Conservation (phyloP, 768 basidiomycete genomes). For the Boletales sp. region DNA sequence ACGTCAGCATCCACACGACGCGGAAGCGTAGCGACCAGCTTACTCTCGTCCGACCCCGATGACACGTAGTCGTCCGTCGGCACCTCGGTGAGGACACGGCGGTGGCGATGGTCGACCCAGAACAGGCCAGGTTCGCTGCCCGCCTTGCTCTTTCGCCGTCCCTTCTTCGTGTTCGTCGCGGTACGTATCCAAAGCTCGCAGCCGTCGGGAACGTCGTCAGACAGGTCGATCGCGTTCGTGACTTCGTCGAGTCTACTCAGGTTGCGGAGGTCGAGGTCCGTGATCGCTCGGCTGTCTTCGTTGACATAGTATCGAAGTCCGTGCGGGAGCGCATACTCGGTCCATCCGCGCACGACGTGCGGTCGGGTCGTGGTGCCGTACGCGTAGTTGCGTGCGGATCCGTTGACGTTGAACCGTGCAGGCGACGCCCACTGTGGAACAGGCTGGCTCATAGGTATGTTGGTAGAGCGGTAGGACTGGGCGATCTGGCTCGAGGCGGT, state of each 20-base stretch:
- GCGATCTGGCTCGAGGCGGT: constrained; percentile 22
- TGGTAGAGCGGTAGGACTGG: constrained; percentile 19
- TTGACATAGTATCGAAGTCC: constrained; percentile 68
- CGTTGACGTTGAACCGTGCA: constrained; percentile 24
- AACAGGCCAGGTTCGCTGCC: constrained; percentile 35
- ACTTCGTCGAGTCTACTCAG: constrained; percentile 44
- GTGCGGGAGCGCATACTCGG: constrained; percentile 73
- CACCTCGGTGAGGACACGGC: constrained; percentile 48
- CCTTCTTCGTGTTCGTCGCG: constrained; percentile 25
- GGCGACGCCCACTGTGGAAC: constrained; percentile 28
- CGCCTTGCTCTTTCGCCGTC: constrained; percentile 31
- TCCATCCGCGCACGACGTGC: constrained; percentile 55
- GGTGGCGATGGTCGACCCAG: constrained; percentile 66
- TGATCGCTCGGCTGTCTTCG: constrained; percentile 56
- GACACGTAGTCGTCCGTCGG: constrained; percentile 31
- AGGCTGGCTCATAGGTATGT: constrained; percentile 23
- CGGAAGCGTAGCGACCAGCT: constrained; percentile 8
- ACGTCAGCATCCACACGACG: neutral
- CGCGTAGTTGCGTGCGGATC: constrained; percentile 26
- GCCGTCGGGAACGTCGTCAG: constrained; percentile 33
- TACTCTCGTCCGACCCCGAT: constrained; percentile 40
- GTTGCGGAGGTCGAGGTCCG: constrained; percentile 65
- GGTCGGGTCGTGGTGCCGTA: constrained; percentile 26
- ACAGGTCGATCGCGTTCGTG: constrained; percentile 30
- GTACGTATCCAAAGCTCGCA: constrained; percentile 68